These are phyloP conservation scores for Dothiorella sarmentorum DNA, from an alignment of 2,329 filamentous ascomycete genomes.

Conservation along the genomic window DNA sequence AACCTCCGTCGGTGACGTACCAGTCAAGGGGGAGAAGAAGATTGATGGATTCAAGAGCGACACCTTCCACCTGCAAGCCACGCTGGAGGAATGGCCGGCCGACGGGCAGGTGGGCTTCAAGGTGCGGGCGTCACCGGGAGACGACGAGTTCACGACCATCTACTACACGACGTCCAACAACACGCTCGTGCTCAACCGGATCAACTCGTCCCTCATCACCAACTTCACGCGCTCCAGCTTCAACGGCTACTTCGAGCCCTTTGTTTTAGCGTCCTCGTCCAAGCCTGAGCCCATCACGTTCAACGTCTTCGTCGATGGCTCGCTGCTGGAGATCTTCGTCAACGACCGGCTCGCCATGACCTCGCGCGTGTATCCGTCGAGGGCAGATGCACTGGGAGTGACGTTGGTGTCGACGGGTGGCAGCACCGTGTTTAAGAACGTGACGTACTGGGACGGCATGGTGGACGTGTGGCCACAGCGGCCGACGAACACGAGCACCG, in stretches of 20 bases:
- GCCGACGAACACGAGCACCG: conserved; percentile 8
- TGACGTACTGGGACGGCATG: conserved; percentile 12
- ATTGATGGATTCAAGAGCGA: conserved; percentile 30
- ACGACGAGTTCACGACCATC: conserved; percentile 44
- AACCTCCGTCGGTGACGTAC: conserved; percentile 24
- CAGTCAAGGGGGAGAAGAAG: conserved; percentile 24
- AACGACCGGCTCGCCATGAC: conserved; percentile 42
- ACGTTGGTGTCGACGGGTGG: background rate
- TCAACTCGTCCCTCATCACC: conserved; percentile 40
- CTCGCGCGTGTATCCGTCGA: conserved; percentile 46
- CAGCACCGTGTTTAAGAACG: background rate
- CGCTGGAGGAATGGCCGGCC: conserved; percentile 33
- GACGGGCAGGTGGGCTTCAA: conserved; percentile 40
- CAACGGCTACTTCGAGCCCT: conserved; percentile 46
- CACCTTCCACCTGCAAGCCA: conserved; percentile 43
- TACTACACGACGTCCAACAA: conserved; percentile 45
- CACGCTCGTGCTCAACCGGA: conserved; percentile 46
- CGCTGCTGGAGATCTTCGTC: conserved; percentile 46
- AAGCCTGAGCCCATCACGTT: conserved; percentile 40
- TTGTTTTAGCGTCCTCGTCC: conserved; percentile 30
- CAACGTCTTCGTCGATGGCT: conserved; percentile 48
- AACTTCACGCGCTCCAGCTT: conserved; percentile 45
- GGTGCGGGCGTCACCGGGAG: conserved; percentile 42
- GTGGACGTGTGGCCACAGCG: conserved; percentile 7
- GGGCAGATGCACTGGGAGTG: conserved; percentile 31